These are phyloP conservation scores for Neurospora sublineolata DNA, from an alignment of 495 filamentous ascomycete genomes.

Conservation along the genomic window DNA sequence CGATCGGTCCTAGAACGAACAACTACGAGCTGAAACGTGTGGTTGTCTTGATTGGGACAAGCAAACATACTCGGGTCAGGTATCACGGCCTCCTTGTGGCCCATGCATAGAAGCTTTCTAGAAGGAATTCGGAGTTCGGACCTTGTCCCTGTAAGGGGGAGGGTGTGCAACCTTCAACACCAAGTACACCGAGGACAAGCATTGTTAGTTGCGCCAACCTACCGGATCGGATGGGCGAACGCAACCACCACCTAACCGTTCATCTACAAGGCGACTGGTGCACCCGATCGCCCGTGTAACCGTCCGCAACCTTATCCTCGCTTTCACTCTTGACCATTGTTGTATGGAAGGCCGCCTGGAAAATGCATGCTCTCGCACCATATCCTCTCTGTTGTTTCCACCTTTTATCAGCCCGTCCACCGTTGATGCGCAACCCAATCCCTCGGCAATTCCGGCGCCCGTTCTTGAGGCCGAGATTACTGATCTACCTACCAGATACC, in stretches of 20 bases:
- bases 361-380: not conserved
- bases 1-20: not conserved
- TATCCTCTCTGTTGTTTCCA: not conserved
- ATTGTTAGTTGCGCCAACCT: not conserved
- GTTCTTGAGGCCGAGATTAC: not conserved
- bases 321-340: not conserved
- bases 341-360: not conserved
- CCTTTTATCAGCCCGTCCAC: not conserved
- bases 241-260: not conserved
- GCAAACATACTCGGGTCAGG: not conserved
- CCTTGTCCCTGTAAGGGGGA: not conserved
- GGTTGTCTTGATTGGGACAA: not conserved
- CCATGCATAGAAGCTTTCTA: conserved; percentile 5
- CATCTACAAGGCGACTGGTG: not conserved
- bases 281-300: not conserved
- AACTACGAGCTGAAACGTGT: not conserved
- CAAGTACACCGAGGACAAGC: not conserved
- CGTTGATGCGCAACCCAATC: not conserved
- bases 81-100: not conserved
- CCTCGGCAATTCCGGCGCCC: not conserved
- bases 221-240: not conserved
- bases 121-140: conserved; percentile 2
- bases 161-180: not conserved
- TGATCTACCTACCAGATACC: not conserved
- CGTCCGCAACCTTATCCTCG: not conserved